Base-by-base conservation (phyloP, 1,139 yeast genomes). In the Protomyces arabidopsidicola region DNA sequence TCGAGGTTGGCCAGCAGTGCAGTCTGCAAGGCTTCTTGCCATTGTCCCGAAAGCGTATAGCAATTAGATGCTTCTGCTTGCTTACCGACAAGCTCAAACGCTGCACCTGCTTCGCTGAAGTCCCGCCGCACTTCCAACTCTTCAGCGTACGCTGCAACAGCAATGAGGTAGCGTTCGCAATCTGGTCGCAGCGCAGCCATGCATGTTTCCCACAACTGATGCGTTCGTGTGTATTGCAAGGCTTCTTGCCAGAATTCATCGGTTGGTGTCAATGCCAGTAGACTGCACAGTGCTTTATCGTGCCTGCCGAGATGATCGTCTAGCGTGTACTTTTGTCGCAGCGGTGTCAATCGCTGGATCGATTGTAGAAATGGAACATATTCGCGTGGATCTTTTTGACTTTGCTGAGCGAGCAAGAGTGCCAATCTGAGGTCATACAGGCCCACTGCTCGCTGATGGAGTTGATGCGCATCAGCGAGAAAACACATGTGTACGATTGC, bases 321-420 rank as follows among this genome's bases (percentile, higher is more conserved):
- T 69, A 95, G 88, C 72, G 84, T 76, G 72, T 89, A 91, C 72
- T 82, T 81, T 70, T 86, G 84, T 65, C 96, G 82, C 60, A 84
- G 75, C 20, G 83, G 85, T 0, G 82, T 78, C 73, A 87, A 88
- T 45, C 82, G 82, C 69, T 89, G 88, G 65, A 95, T 78, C 63
- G 84, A 82, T 71, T 90, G 96, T 69, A 95, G 79, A 74, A 93
- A 95, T 60, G 98, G 97, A 63, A 95, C 77, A 71, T 93, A 95
- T 74, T 95, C 99, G 72, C 91, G 90, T 34, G 99, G 99, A 76
- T 95, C 99, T 80, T 87, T 90, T 75, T 93, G 98, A 0, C 97
- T 90, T 72, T 90, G 93, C 74, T 95, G 98, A 0, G 98, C 98
- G 68, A 95, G 85, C 12, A 83, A 80, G 66, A 95, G 79, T 0